Conservation (phyloP, 2,329 filamentous ascomycete genomes). For the Calcarisporium arbuscula region DNA sequence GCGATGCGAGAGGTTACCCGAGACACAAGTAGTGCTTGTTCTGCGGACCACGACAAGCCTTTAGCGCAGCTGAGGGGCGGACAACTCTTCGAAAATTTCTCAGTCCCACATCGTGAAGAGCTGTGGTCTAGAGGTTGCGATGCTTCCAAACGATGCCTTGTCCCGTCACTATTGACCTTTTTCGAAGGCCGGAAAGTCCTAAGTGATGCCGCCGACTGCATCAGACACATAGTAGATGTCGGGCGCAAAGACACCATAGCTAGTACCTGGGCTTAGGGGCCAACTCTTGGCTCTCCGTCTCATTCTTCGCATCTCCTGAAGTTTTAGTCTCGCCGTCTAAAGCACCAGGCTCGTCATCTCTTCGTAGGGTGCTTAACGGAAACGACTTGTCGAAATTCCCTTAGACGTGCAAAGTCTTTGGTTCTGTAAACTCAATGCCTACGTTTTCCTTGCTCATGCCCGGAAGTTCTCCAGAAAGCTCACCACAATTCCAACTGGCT, state of each 20-base stretch:
- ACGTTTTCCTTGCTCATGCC: conserved; percentile 70
- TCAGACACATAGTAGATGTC: background rate
- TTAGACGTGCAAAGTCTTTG: conserved; percentile 64
- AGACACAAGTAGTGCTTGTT: no score
- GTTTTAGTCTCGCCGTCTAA: no score
- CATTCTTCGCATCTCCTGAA: no score
- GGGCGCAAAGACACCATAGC: background rate
- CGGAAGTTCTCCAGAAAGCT: conserved; percentile 75
- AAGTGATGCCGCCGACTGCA: background rate
- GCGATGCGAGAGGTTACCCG: background rate
- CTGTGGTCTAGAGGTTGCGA: background rate
- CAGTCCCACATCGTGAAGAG: background rate
- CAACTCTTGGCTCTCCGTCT: no score
- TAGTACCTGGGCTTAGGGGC: no score
- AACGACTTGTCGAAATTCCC: no score
- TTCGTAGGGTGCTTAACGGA: no score
- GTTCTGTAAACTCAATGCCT: conserved; percentile 72
- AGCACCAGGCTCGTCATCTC: no score
- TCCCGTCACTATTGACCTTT: conserved; percentile 1
- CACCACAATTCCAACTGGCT: no score
- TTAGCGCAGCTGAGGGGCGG: background rate
- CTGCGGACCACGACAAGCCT: no score
- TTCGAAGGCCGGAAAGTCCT: conserved; percentile 1
- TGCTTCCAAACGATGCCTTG: background rate
- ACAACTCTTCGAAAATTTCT: background rate